Conservation (phyloP, 2,329 filamentous ascomycete species). For the Lachnellula hyalina region DNA sequence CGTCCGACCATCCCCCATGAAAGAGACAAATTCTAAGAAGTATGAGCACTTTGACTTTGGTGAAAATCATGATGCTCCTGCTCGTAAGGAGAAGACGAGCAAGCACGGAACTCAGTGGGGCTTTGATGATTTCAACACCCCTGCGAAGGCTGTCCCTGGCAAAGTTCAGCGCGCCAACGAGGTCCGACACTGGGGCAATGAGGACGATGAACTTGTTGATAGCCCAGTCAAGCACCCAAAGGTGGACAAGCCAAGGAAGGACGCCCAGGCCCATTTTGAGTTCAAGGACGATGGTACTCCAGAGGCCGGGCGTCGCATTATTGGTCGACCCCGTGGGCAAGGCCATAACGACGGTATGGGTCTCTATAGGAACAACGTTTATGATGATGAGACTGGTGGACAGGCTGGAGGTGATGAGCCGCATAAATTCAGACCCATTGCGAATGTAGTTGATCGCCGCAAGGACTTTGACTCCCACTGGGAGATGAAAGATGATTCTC, state of each 20-base stretch:
- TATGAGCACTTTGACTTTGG: slow-evolving; percentile 83
- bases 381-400: slow-evolving; percentile 47
- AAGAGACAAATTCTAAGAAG: slow-evolving; percentile 64
- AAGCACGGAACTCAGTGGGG: slow-evolving; percentile 76
- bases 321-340: slow-evolving; percentile 46
- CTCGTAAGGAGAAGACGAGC: slow-evolving; percentile 34
- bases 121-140: slow-evolving; percentile 83
- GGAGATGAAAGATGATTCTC: slow-evolving; percentile 64
- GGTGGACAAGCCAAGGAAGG: slow-evolving; percentile 65
- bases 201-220: slow-evolving; percentile 54
- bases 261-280: slow-evolving; percentile 79
- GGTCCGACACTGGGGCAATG: slow-evolving; percentile 73
- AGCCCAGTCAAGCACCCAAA: slow-evolving; percentile 55
- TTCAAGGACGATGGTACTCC: slow-evolving; percentile 69
- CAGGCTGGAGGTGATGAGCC: slow-evolving; percentile 11
- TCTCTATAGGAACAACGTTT: slow-evolving; percentile 74
- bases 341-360: slow-evolving; percentile 62
- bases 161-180: slow-evolving; percentile 61
- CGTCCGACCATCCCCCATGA: slow-evolving; percentile 41
- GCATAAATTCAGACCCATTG: slow-evolving; percentile 40
- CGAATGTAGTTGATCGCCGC: slow-evolving; percentile 65
- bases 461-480: slow-evolving; percentile 79
- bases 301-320: slow-evolving; percentile 42
- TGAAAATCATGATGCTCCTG: slow-evolving; percentile 47
- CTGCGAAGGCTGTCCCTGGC: slow-evolving; percentile 61